phyloP scores from a whole-genome alignment of 257 asterid genomes.

The Petrea volubilis region DNA sequence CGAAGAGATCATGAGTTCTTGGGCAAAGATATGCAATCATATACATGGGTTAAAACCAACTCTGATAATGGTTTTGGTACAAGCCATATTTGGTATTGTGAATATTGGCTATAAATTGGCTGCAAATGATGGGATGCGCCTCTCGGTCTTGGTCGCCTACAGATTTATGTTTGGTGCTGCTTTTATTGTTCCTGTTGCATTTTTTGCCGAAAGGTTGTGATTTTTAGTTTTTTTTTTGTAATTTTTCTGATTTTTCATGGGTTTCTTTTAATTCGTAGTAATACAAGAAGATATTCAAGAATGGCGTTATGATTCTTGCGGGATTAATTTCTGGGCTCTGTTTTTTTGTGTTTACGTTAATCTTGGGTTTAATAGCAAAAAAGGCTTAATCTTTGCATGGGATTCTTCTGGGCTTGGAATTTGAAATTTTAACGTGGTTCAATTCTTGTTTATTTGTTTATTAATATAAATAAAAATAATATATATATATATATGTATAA shows the following conservation, averaged over 20 bases:
- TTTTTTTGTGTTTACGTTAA: neutral
- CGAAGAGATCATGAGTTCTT: constrained; percentile 5
- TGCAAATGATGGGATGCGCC: constrained; percentile 56
- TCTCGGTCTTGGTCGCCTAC: constrained; percentile 45
- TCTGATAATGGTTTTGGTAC: constrained; percentile 47
- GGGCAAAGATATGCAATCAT: constrained; percentile 20
- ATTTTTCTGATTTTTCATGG: neutral
- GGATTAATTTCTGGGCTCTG: neutral
- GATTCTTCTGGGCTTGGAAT: no score
- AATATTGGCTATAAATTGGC: constrained; percentile 54
- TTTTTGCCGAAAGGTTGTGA: constrained; percentile 52
- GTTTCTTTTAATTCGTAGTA: neutral
- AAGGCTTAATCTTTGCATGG: neutral
- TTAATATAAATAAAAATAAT: no score
- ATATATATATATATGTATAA: neutral
- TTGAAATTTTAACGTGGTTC: no score
- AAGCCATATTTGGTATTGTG: constrained; percentile 33
- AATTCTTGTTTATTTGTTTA: no score
- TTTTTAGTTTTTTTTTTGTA: neutral
- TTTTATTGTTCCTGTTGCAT: constrained; percentile 53
- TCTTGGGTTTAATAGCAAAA: no score
- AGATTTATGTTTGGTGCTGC: constrained; percentile 63
- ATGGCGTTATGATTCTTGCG: neutral
- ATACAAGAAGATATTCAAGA: neutral
- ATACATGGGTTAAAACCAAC: constrained; percentile 58